Evolutionary conservation across 2,329 filamentous ascomycete species (phyloP), one percentile per base, ranked within the genome.

Genomic region (Diaporthe aspalathi): DNA sequence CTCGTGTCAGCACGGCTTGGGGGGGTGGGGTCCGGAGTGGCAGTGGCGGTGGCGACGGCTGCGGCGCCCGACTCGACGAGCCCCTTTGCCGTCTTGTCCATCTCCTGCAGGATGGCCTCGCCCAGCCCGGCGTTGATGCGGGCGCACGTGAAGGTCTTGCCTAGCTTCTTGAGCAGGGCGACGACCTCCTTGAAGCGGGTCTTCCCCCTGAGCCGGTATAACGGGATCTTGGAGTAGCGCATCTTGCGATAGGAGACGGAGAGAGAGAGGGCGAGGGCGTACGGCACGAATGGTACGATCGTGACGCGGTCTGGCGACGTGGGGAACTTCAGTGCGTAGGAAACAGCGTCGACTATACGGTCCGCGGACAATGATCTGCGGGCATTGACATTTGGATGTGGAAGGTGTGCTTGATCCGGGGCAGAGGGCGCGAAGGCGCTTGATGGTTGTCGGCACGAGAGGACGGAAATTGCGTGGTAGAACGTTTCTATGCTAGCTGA

Each of bases 211-310:
- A 83, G 83, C 5, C 88, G 85, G 72, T 89, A 90, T 83, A 90
- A 87, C 1, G 88, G 85, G 0, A 90, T 80, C 16, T 85, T 85
- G 70, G 87, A 89, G 74, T 90, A 87, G 1, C 89, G 84, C 88
- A 91, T 89, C 76, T 91, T 90, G 54, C 88, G 85, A 74, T 91
- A 91, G 16, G 88, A 86, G 1, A 91, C 88, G 57, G 87, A 90
- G 1, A 92, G 82, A 0, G 89, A 87, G 0, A 92, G 83, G 0
- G 89, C 89, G 0, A 91, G 83, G 0, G 88, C 88, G 70, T 91
- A 91, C 0, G 89, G 89, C 0, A 91, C 83, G 71, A 91, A 87
- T 0, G 90, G 88, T 40, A 90, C 82, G 0, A 88, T 83, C 43
- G 85, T 85, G 17, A 86, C 80, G 22, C 85, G 84, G 14, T 72